Evolutionary conservation across 2,329 filamentous ascomycete genomes (phyloP), one percentile per base, ranked within the genome.

Genomic region (Curvularia eragrostidis): DNA sequence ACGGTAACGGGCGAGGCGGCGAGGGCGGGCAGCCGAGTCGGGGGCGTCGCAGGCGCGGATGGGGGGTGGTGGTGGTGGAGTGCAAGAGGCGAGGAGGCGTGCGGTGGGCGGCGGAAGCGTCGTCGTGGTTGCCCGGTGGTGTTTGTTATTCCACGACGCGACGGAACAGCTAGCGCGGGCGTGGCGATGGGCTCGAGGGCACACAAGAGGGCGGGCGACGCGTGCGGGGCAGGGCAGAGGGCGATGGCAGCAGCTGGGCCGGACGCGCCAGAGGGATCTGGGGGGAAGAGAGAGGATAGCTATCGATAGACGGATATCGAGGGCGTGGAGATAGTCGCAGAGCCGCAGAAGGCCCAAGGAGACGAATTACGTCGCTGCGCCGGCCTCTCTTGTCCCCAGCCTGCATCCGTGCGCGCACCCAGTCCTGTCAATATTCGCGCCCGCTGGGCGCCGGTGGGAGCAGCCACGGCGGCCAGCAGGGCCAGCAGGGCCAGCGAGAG

Each of bases 241-340:
- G 7, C 15, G 54, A 59, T 51, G 51, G 32, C 52, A 50, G 52
- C 34, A 49, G 18, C 5, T 41, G 21, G 58, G 21, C 48, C 50
- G 28, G 53, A 41, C 48, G 52, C 51, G 38, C 36, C 34, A 36
- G 48, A 32, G 41, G 48, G 44, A 54, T 41, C n/a, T 34, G 41
- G 44, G 23, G 41, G 23, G 32, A 38, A 44, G 23, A 51, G 54
- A 50, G 48, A 44, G 50, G 54, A 36, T 49, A 49, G 21, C 60
- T 62, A 62, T 62, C 60, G 60, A 62, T 62, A 62, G 60, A 61
- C 59, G 51, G 54, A 58, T 62, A 62, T 58, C 54, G 42, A 54
- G 55, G 50, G 39, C 46, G 41, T 57, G 52, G 57, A 61, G 38
- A 49, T 49, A 58, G 41, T 58, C 55, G 58, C 60, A 62, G 60